Conservation (phyloP, 2,329 filamentous ascomycete genomes). For the Phaeosphaeria sp. region DNA sequence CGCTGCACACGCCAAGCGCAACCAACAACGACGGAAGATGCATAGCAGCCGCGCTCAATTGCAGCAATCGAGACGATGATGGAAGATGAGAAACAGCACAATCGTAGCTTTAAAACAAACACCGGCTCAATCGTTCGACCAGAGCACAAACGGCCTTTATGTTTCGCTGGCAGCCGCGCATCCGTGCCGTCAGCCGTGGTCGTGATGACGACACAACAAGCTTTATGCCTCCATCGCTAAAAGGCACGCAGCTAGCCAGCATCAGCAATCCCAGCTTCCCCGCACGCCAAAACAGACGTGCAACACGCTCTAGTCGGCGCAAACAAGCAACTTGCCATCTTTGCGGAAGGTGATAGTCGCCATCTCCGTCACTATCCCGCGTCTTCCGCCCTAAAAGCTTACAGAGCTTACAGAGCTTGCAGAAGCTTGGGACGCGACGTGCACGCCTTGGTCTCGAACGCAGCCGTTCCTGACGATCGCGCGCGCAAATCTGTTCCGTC, state of each 20-base stretch:
- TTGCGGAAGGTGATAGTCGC: slow-evolving; percentile 13
- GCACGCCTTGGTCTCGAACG: not conserved
- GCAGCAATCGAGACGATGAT: slow-evolving; percentile 11
- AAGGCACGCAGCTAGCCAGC: not conserved
- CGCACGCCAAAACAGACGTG: slow-evolving; percentile 19
- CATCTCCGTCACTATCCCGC: slow-evolving; percentile 28
- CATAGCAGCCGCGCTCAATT: slow-evolving; percentile 29
- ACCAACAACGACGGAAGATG: slow-evolving; percentile 36
- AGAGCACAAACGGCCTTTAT: slow-evolving; percentile 1
- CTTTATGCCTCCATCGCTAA: slow-evolving; percentile 19
- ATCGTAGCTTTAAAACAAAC: slow-evolving; percentile 4
- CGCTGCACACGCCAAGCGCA: slow-evolving; percentile 37
- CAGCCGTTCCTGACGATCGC: slow-evolving; percentile 25
- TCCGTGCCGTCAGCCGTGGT: slow-evolving; percentile 22
- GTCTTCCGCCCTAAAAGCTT: slow-evolving; percentile 35
- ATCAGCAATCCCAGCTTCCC: slow-evolving; percentile 11
- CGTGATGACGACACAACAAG: slow-evolving; percentile 51
- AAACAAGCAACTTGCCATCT: slow-evolving; percentile 4
- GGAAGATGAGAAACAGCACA: not conserved
- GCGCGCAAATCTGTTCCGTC: too few species aligned
- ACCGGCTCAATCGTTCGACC: not conserved
- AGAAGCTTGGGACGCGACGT: slow-evolving; percentile 26
- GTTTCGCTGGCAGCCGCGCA: slow-evolving; percentile 16
- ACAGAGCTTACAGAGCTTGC: slow-evolving; percentile 1
- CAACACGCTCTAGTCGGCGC: slow-evolving; percentile 12